Base-by-base conservation (phyloP, 1,284 basidiomycete genomes). In the Malassezia nana region DNA sequence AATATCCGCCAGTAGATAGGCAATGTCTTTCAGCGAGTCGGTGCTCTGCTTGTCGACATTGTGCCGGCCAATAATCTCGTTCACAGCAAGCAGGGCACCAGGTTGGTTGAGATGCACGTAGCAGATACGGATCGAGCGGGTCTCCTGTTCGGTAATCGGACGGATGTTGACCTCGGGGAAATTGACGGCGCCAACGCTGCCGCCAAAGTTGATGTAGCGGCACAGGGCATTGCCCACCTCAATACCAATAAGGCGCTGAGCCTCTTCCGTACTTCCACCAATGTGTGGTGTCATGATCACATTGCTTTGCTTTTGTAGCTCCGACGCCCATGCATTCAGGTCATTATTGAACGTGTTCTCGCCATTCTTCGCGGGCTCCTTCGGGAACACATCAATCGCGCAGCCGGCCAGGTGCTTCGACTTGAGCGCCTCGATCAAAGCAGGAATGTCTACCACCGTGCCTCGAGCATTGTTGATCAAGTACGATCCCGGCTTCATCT, bases 11-110 rank as follows among this genome's bases (percentile, higher is more conserved):
- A 96, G 85, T 61, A 96, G 81, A 76, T 92, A 94, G 18, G 90
- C 92, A 50, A 92, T 80, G 63, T 92, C 90, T 64, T 89, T 89
- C 78, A 89, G 89, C 50, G 87, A 90, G 75, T 96, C 91, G 16
- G 92, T 90, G 77, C 86, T 94, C 77, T 98, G 94, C 79, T 98
- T 96, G 78, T 95, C 91, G 73, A 99, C 92, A 77, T 99, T 98
- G 81, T 92, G 90, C 43, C 86, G 83, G 52, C 86, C 87, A 44
- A 98, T 78, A 26, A 80, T 78, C 66, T 92, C 87, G 81, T 99
- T 99, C 79, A 99, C 87, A 67, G 85, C 83, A 67, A 84, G 85
- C 72, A 99, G 83, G 46, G 96, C 91, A 81, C 92, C 92, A 41
- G 94, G 94, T 77, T 92, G 86, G 78, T 98, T 98, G 76, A 82